Conservation (phyloP, 305 asterid species). For the Fraxinus sp. region DNA sequence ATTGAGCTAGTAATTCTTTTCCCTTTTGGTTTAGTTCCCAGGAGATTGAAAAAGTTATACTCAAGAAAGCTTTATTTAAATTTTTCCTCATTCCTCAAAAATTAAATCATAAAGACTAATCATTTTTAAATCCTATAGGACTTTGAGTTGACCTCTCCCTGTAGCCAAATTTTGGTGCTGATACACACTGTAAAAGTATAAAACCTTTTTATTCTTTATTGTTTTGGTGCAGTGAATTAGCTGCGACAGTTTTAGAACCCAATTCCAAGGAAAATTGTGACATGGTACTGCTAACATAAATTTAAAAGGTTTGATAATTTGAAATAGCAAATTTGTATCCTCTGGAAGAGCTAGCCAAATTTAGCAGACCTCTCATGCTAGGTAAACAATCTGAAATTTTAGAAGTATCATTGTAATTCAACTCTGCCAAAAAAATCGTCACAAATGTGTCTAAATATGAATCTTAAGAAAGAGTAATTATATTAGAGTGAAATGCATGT, state of each 20-base stretch:
- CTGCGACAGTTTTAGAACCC: neutral
- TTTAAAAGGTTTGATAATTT: neutral
- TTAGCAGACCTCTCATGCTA: neutral
- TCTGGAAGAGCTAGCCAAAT: neutral
- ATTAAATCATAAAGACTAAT: neutral
- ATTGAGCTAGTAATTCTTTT: neutral
- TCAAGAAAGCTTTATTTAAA: neutral
- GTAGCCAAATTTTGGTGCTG: neutral
- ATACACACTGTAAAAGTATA: neutral
- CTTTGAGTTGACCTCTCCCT: neutral
- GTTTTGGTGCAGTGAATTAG: neutral
- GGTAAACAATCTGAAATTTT: neutral
- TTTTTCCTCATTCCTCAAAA: neutral
- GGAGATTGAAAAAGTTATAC: neutral
- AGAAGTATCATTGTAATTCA: neutral
- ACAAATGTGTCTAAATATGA: neutral
- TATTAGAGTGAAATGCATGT: neutral
- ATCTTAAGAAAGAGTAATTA: neutral
- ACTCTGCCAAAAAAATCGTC: neutral
- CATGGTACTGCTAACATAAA: neutral
- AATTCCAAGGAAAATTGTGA: neutral
- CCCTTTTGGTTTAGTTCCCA: neutral
- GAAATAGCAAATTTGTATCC: conserved; percentile 5
- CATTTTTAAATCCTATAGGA: neutral
- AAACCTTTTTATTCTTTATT: neutral